phyloP scores from a whole-genome alignment of 2,329 filamentous ascomycete species.

The Alternaria gansuensis region DNA sequence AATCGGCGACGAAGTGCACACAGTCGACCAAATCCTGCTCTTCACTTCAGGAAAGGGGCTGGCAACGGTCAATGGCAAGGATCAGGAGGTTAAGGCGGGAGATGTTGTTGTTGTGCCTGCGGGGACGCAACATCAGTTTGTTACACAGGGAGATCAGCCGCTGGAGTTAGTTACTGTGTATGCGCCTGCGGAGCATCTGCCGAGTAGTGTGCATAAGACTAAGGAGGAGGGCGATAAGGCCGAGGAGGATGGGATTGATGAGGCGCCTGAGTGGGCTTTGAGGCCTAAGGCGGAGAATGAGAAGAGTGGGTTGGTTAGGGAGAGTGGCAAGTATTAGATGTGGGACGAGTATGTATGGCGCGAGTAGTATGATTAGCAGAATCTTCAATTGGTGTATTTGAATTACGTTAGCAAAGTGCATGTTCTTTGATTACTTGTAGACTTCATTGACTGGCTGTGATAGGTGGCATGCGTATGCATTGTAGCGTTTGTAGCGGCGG shows the following conservation, averaged over 20 bases:
- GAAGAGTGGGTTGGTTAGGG: slow-evolving; percentile 63
- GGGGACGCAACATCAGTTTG: slow-evolving; percentile 71
- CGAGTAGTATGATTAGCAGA: background rate
- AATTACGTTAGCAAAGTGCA: no score
- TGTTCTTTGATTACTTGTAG: no score
- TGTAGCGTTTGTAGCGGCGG: background rate
- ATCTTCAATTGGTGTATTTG: no score
- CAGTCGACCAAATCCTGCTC: slow-evolving; percentile 70
- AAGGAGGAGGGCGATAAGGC: slow-evolving; percentile 70
- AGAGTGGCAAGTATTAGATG: slow-evolving; percentile 44
- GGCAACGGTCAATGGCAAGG: slow-evolving; percentile 67
- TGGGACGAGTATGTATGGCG: background rate
- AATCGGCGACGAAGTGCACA: slow-evolving; percentile 72
- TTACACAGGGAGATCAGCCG: slow-evolving; percentile 67
- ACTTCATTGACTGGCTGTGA: no score
- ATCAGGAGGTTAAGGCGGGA: slow-evolving; percentile 65
- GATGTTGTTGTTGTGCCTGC: slow-evolving; percentile 70
- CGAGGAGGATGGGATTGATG: slow-evolving; percentile 68
- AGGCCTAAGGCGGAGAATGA: slow-evolving; percentile 67
- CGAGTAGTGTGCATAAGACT: slow-evolving; percentile 67
- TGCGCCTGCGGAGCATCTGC: slow-evolving; percentile 68
- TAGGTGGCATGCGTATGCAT: background rate
- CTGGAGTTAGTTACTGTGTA: slow-evolving; percentile 71
- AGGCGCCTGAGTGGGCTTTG: slow-evolving; percentile 67
- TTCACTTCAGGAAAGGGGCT: slow-evolving; percentile 68